Evolutionary conservation across 306 rosid species (phyloP), one percentile per base, ranked within the genome.

Genomic region (Lotus japonicus): DNA sequence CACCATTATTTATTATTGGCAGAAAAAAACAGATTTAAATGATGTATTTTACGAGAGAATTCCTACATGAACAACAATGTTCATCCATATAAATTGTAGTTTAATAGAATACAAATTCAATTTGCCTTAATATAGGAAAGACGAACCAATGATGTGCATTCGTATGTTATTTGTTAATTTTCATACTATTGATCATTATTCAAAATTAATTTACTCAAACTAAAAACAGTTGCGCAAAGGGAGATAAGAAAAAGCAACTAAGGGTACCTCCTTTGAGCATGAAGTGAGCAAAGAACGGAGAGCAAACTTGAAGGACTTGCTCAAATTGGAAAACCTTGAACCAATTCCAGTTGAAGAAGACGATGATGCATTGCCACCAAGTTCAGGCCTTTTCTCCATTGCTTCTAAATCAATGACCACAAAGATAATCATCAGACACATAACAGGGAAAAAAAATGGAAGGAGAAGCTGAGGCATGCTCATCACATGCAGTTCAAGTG

Each of bases 251-350:
- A 31, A 45, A 51, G 19, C 14, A 10, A 69, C 19, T 5, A 11
- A 21, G 55, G 12, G 48, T 57, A 86, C 96, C 87, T 84, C 82
- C 70, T 83, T 79, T 26, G 90, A 77, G 77, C 82, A 84, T 41
- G 92, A 68, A 23, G 82, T 76, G 79, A 84, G 92, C 65, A 89
- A 71, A 56, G 88, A 70, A 48, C 82, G 84, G 5, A 81, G 19
- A 68, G 84, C 82, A 39, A 84, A 41, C 63, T 81, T 79, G 80
- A 89, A 86, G 9, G 96, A 85, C 53, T 84, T 83, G 52, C 77
- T 83, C 83, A 89, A 67, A 76, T 80, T 85, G 16, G 79, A 69
- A 57, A 73, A 77, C 78, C 75, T 84, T 38, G 71, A 73, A 13
- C 92, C 92, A 7, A 80, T 75, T 44, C 83, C 79, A 16, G 73